These are phyloP conservation scores for Penicillium roqueforti DNA, from an alignment of 495 filamentous ascomycete species.

Conservation along the genomic window DNA sequence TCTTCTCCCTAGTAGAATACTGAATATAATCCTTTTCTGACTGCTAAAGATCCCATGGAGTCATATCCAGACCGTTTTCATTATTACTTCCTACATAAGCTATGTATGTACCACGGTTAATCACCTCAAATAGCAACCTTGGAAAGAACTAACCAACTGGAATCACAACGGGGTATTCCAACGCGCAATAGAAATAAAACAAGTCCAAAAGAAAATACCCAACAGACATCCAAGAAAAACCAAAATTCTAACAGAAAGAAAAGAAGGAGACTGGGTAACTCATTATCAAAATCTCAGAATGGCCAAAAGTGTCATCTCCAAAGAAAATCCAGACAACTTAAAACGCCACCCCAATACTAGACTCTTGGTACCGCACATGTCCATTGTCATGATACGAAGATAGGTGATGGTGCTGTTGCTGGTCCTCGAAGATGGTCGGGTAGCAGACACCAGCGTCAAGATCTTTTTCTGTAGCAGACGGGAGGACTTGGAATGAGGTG, in stretches of 20 bases:
- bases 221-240: neutral
- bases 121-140: neutral
- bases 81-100: neutral
- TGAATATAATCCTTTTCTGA: neutral
- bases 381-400: slow-evolving; percentile 18
- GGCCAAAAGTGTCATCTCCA: neutral
- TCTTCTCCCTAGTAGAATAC: neutral
- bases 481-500: slow-evolving; percentile 21
- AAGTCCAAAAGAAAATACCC: neutral
- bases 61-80: neutral
- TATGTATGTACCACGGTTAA: neutral
- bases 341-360: slow-evolving; percentile 37
- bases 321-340: slow-evolving; percentile 11
- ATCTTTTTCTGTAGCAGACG: slow-evolving; percentile 22
- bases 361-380: slow-evolving; percentile 21
- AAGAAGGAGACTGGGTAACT: neutral
- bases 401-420: slow-evolving; percentile 19
- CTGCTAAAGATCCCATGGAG: neutral
- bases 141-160: slow-evolving; percentile 1
- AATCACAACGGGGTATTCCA: slow-evolving; percentile 15
- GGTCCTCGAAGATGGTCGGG: slow-evolving; percentile 31
- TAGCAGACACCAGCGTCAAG: slow-evolving; percentile 18
- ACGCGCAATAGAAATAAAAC: neutral
- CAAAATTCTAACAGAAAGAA: neutral
- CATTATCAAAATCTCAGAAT: neutral